Base-by-base conservation (phyloP, 108 stramenopile species). In the Stephanodiscus minutulus region DNA sequence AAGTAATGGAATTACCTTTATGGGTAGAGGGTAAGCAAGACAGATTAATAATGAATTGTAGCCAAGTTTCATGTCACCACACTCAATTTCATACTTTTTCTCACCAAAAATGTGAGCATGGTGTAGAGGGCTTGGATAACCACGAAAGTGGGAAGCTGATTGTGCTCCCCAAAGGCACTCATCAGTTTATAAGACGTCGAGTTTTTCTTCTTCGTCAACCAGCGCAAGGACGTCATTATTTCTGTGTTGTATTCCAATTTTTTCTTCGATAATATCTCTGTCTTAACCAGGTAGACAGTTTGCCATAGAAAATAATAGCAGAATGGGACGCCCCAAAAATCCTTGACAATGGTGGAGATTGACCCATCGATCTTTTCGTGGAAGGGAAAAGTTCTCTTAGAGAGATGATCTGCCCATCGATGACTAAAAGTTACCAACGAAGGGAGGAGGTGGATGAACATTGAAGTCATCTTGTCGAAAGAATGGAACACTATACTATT, bases 401-500 rank as follows among this genome's bases (percentile, higher is more conserved):
- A 66, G 17, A 78, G 5, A 56, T 77, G 73, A 28, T 58, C 68
- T 4, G 37, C 81, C 92, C 92, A 94, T 27, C 93, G 84, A 54
- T 64, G 59, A 11, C 83, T 79, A 39, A 84, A 87, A 31, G 66
- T 67, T 9, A 91, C 85, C 64, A 90, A 48, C 10, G 85, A 20
- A 17, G 93, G 93, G 25, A 91, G 66, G 20, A 87, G 52, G 59
- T 94, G 93, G 18, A 94, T 88, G 75, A 86, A 91, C 60, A 90
- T 79, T 21, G 88, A 85, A 11, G 87, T 89, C 76, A 90, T 88
- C 57, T 91, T 89, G 53, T 94, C 93, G 65, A 91, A 59, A 28
- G 83, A 83, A 56, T 94, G 93, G 64, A 93, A 94, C 10, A 94
- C 89, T 10, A 93, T 76, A 15, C 83, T 82, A 84, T 94, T 94